phyloP scores from a whole-genome alignment of 208 protist species.

The Blechomonas ayalai region DNA sequence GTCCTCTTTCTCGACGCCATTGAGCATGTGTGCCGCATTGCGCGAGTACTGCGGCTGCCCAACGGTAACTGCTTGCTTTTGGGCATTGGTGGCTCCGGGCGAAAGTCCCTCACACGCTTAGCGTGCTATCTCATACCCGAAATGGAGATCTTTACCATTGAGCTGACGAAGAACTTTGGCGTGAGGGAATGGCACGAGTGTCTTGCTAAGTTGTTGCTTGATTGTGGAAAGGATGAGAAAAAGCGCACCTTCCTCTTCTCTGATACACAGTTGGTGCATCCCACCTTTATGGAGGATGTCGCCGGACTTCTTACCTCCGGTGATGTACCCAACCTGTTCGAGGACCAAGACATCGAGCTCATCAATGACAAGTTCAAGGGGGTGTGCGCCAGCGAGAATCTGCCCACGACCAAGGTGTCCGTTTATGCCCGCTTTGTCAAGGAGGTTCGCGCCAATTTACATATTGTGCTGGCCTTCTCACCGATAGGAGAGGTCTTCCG shows the following conservation, averaged over 20 bases:
- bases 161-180: conserved; percentile 96
- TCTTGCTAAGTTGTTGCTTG: conserved; percentile 89
- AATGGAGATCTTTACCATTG: conserved; percentile 93
- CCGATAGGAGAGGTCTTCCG: conserved; percentile 95
- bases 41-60: conserved; percentile 90
- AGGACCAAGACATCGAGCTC: conserved; percentile 93
- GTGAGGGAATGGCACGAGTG: conserved; percentile 95
- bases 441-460: conserved; percentile 92
- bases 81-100: conserved; percentile 96
- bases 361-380: conserved; percentile 93
- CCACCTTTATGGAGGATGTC: conserved; percentile 97
- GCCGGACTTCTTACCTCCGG: conserved; percentile 95
- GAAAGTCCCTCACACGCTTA: conserved; percentile 93
- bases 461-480: conserved; percentile 95
- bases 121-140: conserved; percentile 92
- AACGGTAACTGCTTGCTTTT: conserved; percentile 95
- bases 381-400: conserved; percentile 82
- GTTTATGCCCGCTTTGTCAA: conserved; percentile 94
- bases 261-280: conserved; percentile 96
- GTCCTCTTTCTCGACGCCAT: conserved; percentile 97
- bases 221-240: conserved; percentile 94
- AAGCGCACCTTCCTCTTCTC: conserved; percentile 95
- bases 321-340: conserved; percentile 97
- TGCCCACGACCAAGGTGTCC: conserved; percentile 93
- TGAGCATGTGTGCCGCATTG: conserved; percentile 95